phyloP scores from a whole-genome alignment of 2,329 filamentous ascomycete species.

The Hymenoscyphus fructigenus region DNA sequence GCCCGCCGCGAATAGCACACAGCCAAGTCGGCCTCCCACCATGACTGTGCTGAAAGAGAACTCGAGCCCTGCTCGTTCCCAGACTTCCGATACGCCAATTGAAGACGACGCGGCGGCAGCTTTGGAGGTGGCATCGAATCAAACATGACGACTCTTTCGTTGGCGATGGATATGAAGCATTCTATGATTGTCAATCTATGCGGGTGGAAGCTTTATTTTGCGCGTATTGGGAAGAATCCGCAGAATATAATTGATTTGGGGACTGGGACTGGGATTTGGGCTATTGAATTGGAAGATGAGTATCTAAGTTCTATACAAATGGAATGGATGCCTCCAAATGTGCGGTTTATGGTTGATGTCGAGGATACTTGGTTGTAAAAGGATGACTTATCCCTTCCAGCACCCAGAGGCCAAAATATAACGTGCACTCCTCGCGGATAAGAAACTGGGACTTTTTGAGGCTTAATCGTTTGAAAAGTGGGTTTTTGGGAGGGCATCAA shows the following conservation, averaged over 20 bases:
- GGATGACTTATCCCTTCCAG: conserved; percentile 45
- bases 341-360: conserved; percentile 28
- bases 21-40: too few relatives aligned
- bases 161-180: conserved; percentile 45
- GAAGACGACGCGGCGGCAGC: neutral
- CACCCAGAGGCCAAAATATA: too few relatives aligned
- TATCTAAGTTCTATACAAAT: conserved; percentile 52
- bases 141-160: neutral
- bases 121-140: neutral
- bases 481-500: too few relatives aligned
- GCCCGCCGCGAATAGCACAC: too few relatives aligned
- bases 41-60: too few relatives aligned
- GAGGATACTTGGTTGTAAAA: conserved; percentile 51
- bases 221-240: conserved; percentile 45
- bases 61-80: too few relatives aligned
- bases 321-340: conserved; percentile 56
- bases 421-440: too few relatives aligned
- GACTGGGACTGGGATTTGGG: conserved; percentile 57
- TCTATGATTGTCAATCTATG: conserved; percentile 23
- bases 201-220: conserved; percentile 44
- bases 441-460: too few relatives aligned
- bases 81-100: neutral
- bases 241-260: conserved; percentile 55
- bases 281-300: conserved; percentile 54
- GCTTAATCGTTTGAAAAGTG: too few relatives aligned